A percentile compares a stretch with the other conserved stretches of the same genome.
Evolutionary conservation across 345 rosid species (phyloP).

Genomic region (Lepidium sativum): DNA sequence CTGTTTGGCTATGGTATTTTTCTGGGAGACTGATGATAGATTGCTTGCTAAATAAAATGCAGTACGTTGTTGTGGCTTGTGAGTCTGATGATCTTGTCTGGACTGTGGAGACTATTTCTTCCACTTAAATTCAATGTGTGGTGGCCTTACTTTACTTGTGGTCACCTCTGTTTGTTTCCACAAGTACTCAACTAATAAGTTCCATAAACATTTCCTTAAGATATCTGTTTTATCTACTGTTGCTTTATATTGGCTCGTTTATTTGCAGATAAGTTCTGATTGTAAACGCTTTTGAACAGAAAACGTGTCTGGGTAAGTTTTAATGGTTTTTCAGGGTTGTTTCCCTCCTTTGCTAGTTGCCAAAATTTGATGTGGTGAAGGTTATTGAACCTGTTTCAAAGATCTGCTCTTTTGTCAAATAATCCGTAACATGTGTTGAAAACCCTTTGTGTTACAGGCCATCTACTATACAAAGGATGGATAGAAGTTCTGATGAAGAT

Average conservation of each 20-base stretch:
- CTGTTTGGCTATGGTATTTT: neutral
- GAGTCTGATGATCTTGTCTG: conserved; percentile 80
- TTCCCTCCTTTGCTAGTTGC: neutral
- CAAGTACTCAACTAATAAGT: no score
- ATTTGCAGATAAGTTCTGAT: neutral
- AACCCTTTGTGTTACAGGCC: conserved; percentile 4
- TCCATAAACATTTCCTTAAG: no score
- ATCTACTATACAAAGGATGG: conserved; percentile 31
- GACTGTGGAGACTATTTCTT: conserved; percentile 81
- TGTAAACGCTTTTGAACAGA: neutral
- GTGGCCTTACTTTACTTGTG: conserved; percentile 84
- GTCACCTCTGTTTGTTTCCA: conserved; percentile 70
- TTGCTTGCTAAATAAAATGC: conserved; percentile 17
- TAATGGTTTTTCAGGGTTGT: neutral
- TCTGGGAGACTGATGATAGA: neutral
- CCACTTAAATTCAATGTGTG: conserved; percentile 58
- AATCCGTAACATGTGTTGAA: neutral
- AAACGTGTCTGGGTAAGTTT: neutral
- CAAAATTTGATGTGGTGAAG: neutral
- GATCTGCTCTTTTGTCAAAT: neutral
- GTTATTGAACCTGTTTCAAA: neutral
- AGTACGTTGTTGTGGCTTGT: conserved; percentile 88
- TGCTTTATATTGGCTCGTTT: neutral
- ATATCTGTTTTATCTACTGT: no score
- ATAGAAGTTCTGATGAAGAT: conserved; percentile 53